Percentiles rank a stretch among this genome's conserved stretches.
Conservation (phyloP, 108 stramenopile species). For the Phaeodactylum tricornutum region DNA sequence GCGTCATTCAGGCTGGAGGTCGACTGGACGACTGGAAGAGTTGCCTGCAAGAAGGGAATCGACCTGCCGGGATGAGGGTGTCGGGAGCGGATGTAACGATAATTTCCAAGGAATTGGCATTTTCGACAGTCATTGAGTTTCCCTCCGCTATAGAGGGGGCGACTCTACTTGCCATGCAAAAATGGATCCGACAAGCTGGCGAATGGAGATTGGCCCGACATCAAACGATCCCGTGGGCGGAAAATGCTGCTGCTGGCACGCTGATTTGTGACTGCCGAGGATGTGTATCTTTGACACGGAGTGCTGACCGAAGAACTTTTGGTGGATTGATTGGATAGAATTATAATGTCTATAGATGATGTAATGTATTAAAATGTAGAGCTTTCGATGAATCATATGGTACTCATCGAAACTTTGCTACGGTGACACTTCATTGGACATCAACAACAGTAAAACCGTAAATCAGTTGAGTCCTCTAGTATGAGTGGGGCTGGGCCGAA, state of each 20-base stretch:
- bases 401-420: too few relatives aligned
- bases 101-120: constrained; percentile 46
- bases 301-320: too few relatives aligned
- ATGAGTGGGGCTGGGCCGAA: too few relatives aligned
- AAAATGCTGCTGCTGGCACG: constrained; percentile 56
- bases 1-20: constrained; percentile 55
- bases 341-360: too few relatives aligned
- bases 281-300: constrained; percentile 77
- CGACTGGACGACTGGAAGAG: constrained; percentile 57
- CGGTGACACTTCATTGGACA: too few relatives aligned
- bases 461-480: too few relatives aligned
- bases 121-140: constrained; percentile 62
- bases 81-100: constrained; percentile 46
- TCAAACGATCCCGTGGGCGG: constrained; percentile 76
- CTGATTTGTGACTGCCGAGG: constrained; percentile 66
- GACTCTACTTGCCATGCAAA: constrained; percentile 59
- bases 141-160: constrained; percentile 41
- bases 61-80: constrained; percentile 57
- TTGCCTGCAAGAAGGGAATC: constrained; percentile 55
- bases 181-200: constrained; percentile 34
- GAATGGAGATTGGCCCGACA: constrained; percentile 66
- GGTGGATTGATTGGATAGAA: too few relatives aligned
- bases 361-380: too few relatives aligned
- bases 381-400: too few relatives aligned
- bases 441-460: too few relatives aligned